A percentile compares a stretch with the other conserved stretches of the same genome.
Conservation (phyloP, 2,329 filamentous ascomycete species). For the Arthrobotrys sphaeroides region DNA sequence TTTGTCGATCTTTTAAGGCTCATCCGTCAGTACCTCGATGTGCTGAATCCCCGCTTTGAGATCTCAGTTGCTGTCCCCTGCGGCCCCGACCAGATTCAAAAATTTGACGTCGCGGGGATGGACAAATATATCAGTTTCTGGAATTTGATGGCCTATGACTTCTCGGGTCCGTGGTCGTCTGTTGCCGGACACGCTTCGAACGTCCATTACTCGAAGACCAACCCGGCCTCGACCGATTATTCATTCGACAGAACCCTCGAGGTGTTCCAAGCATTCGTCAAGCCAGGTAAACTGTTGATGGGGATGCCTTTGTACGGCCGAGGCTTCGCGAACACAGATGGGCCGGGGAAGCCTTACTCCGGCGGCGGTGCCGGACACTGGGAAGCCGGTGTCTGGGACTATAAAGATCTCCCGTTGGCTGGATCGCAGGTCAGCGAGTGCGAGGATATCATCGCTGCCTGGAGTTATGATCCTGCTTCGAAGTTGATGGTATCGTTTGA, state of each 20-base stretch:
- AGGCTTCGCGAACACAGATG: slow-evolving; percentile 80
- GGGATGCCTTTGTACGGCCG: slow-evolving; percentile 95
- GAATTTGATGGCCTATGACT: slow-evolving; percentile 92
- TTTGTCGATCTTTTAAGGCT: slow-evolving; percentile 69
- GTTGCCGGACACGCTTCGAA: slow-evolving; percentile 83
- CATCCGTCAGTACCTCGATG: slow-evolving; percentile 71
- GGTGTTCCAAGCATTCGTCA: slow-evolving; percentile 71
- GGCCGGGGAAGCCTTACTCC: slow-evolving; percentile 73
- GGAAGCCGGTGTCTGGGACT: slow-evolving; percentile 88
- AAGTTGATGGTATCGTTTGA: slow-evolving; percentile 82
- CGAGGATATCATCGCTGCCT: slow-evolving; percentile 73
- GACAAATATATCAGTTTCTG: slow-evolving; percentile 75
- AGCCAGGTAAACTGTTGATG: slow-evolving; percentile 78
- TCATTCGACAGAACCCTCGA: slow-evolving; percentile 76
- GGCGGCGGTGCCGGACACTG: slow-evolving; percentile 82
- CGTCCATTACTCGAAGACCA: slow-evolving; percentile 69
- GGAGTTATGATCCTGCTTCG: slow-evolving; percentile 74
- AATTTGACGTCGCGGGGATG: slow-evolving; percentile 72
- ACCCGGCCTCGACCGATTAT: slow-evolving; percentile 77
- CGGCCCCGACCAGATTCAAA: slow-evolving; percentile 67
- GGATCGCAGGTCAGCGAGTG: slow-evolving; percentile 75
- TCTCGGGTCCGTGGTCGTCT: slow-evolving; percentile 80
- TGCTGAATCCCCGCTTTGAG: slow-evolving; percentile 65
- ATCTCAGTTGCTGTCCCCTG: slow-evolving; percentile 65
- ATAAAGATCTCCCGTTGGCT: slow-evolving; percentile 78